A percentile compares a stretch with the other conserved stretches of the same genome.
Evolutionary conservation across 1,139 yeast genomes (phyloP).

Genomic region (Zygosaccharomyces sapae): DNA sequence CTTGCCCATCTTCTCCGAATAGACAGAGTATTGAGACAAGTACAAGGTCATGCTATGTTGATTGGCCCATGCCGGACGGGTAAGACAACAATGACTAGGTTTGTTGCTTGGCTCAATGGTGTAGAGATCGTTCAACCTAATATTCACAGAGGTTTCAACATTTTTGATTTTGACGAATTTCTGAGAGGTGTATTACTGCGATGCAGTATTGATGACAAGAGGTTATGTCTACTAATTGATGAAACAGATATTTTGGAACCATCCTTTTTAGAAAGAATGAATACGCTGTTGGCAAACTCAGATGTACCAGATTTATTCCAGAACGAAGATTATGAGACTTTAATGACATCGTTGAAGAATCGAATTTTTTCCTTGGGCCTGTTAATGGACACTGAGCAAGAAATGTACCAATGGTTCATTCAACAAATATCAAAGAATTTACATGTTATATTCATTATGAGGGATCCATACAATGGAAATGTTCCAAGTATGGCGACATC

Average conservation of each 20-base stretch:
- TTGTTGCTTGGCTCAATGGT: constrained; percentile 93
- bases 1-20: constrained; percentile 73
- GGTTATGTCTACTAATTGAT: constrained; percentile 69
- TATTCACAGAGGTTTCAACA: constrained; percentile 52
- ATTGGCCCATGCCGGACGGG: constrained; percentile 89
- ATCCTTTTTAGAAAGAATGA: constrained; percentile 85
- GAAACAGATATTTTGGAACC: constrained; percentile 76
- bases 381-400: constrained; percentile 63
- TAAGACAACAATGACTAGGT: constrained; percentile 67
- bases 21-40: constrained; percentile 77
- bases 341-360: constrained; percentile 57
- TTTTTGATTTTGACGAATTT: constrained; percentile 63
- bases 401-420: constrained; percentile 71
- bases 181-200: constrained; percentile 51
- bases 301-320: constrained; percentile 89
- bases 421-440: constrained; percentile 62
- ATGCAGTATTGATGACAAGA: constrained; percentile 55
- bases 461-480: constrained; percentile 46
- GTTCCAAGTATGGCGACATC: constrained; percentile 57
- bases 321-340: constrained; percentile 58
- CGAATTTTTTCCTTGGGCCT: constrained; percentile 60
- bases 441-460: constrained; percentile 78
- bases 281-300: constrained; percentile 84
- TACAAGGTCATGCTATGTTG: constrained; percentile 85
- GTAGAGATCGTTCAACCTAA: constrained; percentile 55